Percentiles rank a stretch among this genome's conserved stretches.
Evolutionary conservation across 148 eudicot species (phyloP).

Genomic region (Heliamphora exappendiculata): DNA sequence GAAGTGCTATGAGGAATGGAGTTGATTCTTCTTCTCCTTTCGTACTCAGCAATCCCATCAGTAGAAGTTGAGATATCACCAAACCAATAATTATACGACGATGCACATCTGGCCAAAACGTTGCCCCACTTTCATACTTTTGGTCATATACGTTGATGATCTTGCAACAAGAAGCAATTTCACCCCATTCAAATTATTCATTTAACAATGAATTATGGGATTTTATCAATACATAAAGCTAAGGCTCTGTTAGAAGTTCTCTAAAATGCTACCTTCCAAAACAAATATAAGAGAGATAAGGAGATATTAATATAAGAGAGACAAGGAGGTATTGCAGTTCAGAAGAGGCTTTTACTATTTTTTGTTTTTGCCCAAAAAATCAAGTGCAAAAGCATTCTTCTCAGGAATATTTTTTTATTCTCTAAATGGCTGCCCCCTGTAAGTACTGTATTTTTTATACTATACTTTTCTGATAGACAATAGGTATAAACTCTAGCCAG

Average conservation of each 20-base stretch:
- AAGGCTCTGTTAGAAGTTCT: neutral
- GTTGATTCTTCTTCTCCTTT: slow-evolving; percentile 39
- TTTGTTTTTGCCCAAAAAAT: neutral
- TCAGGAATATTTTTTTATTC: neutral
- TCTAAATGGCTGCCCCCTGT: neutral
- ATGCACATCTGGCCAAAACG: slow-evolving; percentile 95
- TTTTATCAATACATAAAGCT: neutral
- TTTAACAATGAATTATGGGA: neutral
- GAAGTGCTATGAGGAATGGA: slow-evolving; percentile 63
- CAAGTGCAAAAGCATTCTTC: neutral
- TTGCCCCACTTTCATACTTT: slow-evolving; percentile 86
- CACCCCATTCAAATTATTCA: neutral
- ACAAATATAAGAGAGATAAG: neutral
- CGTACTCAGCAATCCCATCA: slow-evolving; percentile 74
- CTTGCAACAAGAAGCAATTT: slow-evolving; percentile 33
- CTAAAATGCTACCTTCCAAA: neutral
- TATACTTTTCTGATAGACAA: neutral
- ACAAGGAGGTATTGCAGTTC: neutral
- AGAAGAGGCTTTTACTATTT: neutral
- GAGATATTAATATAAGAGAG: neutral
- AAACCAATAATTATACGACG: slow-evolving; percentile 62
- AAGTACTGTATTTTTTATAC: neutral
- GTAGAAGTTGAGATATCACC: slow-evolving; percentile 64
- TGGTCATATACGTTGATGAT: slow-evolving; percentile 87
- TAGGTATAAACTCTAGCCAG: neutral